phyloP scores from a whole-genome alignment of 257 asterid species.

The Thymus quinquecostatus region DNA sequence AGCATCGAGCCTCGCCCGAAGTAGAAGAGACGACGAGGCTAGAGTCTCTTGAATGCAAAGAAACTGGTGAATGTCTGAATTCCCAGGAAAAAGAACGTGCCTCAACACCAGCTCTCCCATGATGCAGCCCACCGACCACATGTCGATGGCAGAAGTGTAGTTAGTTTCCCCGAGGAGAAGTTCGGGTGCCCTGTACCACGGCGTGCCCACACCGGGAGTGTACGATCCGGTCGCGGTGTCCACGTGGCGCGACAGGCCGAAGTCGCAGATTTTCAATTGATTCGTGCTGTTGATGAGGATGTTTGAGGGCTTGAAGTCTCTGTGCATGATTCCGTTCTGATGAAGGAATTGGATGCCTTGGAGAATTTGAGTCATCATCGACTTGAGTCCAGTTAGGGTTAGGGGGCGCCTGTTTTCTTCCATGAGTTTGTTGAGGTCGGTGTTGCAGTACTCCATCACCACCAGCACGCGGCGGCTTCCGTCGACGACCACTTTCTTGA shows the following conservation, averaged over 20 bases:
- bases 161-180: neutral
- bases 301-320: neutral
- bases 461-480: neutral
- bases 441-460: neutral
- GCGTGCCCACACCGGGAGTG: neutral
- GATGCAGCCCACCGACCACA: slow-evolving; percentile 12
- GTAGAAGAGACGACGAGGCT: neutral
- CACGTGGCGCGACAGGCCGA: neutral
- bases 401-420: neutral
- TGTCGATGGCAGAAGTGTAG: neutral
- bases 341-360: neutral
- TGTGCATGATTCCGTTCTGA: neutral
- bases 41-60: neutral
- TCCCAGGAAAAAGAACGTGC: neutral
- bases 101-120: neutral
- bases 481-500: neutral
- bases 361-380: neutral
- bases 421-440: neutral
- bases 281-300: neutral
- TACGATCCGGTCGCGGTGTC: neutral
- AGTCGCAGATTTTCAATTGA: neutral
- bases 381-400: neutral
- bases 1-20: neutral
- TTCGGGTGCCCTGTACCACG: neutral
- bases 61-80: neutral